These are phyloP conservation scores for Aureobasidium subglaciale DNA, from an alignment of 2,329 filamentous ascomycete species.

Conservation along the genomic window DNA sequence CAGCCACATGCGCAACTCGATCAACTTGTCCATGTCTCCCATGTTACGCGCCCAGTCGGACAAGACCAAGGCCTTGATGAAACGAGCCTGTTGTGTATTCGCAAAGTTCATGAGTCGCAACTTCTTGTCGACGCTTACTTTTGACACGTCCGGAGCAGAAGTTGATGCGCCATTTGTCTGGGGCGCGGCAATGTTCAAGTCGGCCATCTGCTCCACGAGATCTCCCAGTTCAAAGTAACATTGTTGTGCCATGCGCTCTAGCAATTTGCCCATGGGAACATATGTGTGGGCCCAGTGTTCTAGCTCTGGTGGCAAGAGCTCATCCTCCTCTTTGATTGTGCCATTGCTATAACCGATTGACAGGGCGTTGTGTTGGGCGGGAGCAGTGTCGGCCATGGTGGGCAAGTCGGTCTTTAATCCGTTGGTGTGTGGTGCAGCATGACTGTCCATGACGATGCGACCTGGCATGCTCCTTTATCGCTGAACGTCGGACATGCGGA, in stretches of 20 bases:
- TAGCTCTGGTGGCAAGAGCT: slow-evolving; percentile 41
- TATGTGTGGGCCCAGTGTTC: slow-evolving; percentile 67
- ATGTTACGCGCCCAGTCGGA: slow-evolving; percentile 82
- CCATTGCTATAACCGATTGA: slow-evolving; percentile 13
- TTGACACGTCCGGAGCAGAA: slow-evolving; percentile 49
- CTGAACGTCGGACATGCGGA: slow-evolving; percentile 20
- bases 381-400: slow-evolving; percentile 19
- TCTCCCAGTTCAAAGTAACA: slow-evolving; percentile 72
- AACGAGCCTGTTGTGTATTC: slow-evolving; percentile 73
- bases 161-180: slow-evolving; percentile 34
- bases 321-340: slow-evolving; percentile 5
- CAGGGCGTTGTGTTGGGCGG: slow-evolving; percentile 17
- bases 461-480: slow-evolving; percentile 38
- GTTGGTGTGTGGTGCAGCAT: slow-evolving; percentile 32
- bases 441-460: slow-evolving; percentile 42
- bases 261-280: slow-evolving; percentile 65
- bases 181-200: slow-evolving; percentile 32
- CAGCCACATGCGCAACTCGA: slow-evolving; percentile 76
- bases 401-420: slow-evolving; percentile 25
- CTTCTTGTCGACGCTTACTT: slow-evolving; percentile 70
- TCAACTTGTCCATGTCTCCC: slow-evolving; percentile 73
- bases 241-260: slow-evolving; percentile 73
- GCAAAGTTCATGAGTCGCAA: slow-evolving; percentile 66
- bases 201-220: slow-evolving; percentile 62
- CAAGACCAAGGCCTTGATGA: slow-evolving; percentile 87